Base-by-base conservation (phyloP, 768 basidiomycete genomes). In the Rhodotorula paludigena region DNA sequence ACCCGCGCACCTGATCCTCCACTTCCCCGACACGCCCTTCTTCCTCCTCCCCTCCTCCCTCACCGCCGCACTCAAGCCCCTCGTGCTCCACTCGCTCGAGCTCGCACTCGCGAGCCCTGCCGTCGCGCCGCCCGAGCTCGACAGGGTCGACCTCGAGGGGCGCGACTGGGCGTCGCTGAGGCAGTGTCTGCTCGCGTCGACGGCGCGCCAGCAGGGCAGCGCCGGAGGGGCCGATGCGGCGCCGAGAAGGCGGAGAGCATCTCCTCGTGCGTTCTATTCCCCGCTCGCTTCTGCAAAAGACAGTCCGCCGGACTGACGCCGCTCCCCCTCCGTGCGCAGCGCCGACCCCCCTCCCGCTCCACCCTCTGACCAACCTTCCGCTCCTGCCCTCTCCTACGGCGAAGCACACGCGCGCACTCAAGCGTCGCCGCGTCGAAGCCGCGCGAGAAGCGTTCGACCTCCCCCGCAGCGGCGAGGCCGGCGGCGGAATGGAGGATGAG, bases 221-320 rank as follows among this genome's bases (percentile, higher is more conserved):
- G n/a, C n/a, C n/a, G n/a, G n/a, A n/a, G 76, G 75, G 48, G 76
- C 7, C 9, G 25, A 9, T 8, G 57, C 42, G 23, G 12, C 3
- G 77, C 73, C 74, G 76, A 28, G 56, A n/a, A 48, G 35, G 41
- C 7, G 11, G 4, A 53, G 39, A 38, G 51, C 41, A n/a, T n/a
- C n/a, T n/a, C n/a, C n/a, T n/a, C n/a, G n/a, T n/a, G n/a, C n/a
- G n/a, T n/a, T n/a, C n/a, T n/a, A n/a, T n/a, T n/a, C n/a, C n/a
- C n/a, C n/a, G n/a, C n/a, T n/a, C n/a, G n/a, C n/a, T n/a, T n/a
- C n/a, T n/a, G n/a, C n/a, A n/a, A n/a, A n/a, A n/a, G n/a, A n/a
- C n/a, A n/a, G n/a, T n/a, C n/a, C n/a, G n/a, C n/a, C n/a, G n/a
- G n/a, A n/a, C n/a, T n/a, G n/a, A n/a, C n/a, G n/a, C n/a, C n/a